Conservation (phyloP, 179 eudicot genomes). For the Beta corolliflora region DNA sequence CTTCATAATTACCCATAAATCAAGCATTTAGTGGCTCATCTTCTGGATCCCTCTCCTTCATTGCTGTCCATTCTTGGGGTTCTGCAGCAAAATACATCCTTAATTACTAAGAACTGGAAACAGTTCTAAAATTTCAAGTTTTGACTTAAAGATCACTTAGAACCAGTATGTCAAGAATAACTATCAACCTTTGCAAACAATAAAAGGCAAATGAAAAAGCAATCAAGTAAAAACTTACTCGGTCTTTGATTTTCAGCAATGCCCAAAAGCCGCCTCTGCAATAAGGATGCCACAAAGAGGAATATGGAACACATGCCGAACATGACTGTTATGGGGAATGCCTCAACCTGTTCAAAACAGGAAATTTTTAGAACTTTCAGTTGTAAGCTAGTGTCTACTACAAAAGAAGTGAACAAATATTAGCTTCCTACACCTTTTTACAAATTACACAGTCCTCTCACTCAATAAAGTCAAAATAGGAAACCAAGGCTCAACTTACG, state of each 20-base stretch:
- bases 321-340: conserved; percentile 94
- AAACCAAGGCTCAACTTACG: conserved; percentile 44
- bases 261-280: conserved; percentile 80
- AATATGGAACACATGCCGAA: conserved; percentile 99
- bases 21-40: conserved; percentile 46
- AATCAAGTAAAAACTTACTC: conserved; percentile 50
- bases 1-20: conserved; percentile 5
- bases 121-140: not conserved
- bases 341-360: conserved; percentile 61
- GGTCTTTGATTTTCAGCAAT: conserved; percentile 70
- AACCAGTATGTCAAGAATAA: not conserved
- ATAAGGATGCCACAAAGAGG: conserved; percentile 74
- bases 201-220: not conserved
- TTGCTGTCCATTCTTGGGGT: conserved; percentile 41
- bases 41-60: conserved; percentile 45
- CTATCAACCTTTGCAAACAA: not conserved
- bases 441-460: not conserved
- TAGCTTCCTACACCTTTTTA: not conserved
- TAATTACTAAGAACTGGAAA: not conserved
- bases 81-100: conserved; percentile 26
- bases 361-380: conserved; percentile 32
- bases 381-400: not conserved
- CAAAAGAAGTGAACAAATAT: too few relatives aligned
- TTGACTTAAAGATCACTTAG: not conserved
- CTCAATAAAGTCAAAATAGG: not conserved